Base-by-base conservation (phyloP, 1,284 basidiomycete genomes). In the Cryptococcus sp. region DNA sequence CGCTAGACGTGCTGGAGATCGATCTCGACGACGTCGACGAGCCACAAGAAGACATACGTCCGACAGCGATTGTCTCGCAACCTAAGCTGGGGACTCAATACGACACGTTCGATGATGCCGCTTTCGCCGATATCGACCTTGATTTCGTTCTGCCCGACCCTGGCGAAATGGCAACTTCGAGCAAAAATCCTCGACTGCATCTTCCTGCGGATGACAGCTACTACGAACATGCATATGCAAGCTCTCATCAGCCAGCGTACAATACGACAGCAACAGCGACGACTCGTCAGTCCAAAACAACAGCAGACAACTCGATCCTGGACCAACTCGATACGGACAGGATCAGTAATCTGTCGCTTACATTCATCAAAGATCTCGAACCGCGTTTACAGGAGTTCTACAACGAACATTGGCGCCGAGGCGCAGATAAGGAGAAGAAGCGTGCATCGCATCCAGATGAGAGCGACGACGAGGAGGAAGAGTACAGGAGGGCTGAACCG, bases 391-490 rank as follows among this genome's bases (percentile, higher is more conserved):
- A 62, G 46, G 63, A 62, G 11, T 75, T 73, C 52, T 75, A 70
- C 56, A 48, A 52, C 39, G 61, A 73, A 50, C 73, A 75, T 62
- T 75, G 68, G 68, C 57, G 73, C 19, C 47, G 71, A 38, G 73
- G 70, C 4, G 70, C 69, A 10, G 65, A 67, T 19, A 55, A 55
- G 52, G 50, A 17, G 8, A 35, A 42, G 41, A 56, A 55, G 46
- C 13, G 52, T 20, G 41, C 20, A 19, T n/a, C 22, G 30, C 39
- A 13, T 27, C 23, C 23, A 45, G 50, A 42, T 53, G 50, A 52
- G 17, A 8, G 7, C 3, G 47, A 35, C 27, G 47, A 55, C 22
- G 35, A 47, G 7, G 57, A 50, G 16, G 40, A 42, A 35, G 46
- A 38, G 11, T 25, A 22, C 30, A n/a, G 47, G 51, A 47, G 39